Evolutionary conservation across 1,139 yeast genomes (phyloP).

Genomic region (Blastobotrys persicus): DNA sequence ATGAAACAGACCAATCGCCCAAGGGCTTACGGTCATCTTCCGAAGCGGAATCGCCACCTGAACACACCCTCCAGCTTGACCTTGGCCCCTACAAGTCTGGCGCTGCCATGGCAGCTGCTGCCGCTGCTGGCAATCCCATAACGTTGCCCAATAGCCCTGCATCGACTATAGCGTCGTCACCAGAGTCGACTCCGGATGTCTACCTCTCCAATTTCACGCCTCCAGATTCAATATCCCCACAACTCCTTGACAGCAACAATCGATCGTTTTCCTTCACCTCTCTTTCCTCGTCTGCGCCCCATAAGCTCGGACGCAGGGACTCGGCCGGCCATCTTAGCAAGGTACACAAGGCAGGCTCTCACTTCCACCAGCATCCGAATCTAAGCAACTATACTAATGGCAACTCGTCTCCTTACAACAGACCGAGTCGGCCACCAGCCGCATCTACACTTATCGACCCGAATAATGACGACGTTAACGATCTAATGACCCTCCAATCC

Average conservation of each 20-base stretch:
- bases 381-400: neutral
- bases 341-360: slow-evolving; percentile 23
- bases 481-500: neutral
- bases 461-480: neutral
- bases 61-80: slow-evolving; percentile 4
- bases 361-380: slow-evolving; percentile 18
- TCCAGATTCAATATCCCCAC: slow-evolving; percentile 5
- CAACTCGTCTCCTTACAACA: neutral
- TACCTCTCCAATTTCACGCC: neutral
- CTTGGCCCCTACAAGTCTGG: slow-evolving; percentile 25
- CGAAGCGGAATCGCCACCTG: slow-evolving; percentile 8
- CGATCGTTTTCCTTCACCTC: slow-evolving; percentile 8
- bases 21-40: neutral
- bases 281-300: slow-evolving; percentile 3
- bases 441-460: neutral
- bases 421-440: neutral
- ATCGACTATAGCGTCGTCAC: slow-evolving; percentile 18
- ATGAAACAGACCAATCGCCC: too few species aligned
- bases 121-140: slow-evolving; percentile 20
- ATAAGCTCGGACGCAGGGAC: slow-evolving; percentile 11
- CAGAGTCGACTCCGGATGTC: slow-evolving; percentile 10
- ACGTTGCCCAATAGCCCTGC: slow-evolving; percentile 13
- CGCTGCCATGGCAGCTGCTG: slow-evolving; percentile 29
- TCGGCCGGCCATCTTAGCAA: slow-evolving; percentile 12
- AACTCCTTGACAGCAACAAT: slow-evolving; percentile 5